Conservation (phyloP, 2,329 filamentous ascomycete genomes). For the Calonectria pteridis region DNA sequence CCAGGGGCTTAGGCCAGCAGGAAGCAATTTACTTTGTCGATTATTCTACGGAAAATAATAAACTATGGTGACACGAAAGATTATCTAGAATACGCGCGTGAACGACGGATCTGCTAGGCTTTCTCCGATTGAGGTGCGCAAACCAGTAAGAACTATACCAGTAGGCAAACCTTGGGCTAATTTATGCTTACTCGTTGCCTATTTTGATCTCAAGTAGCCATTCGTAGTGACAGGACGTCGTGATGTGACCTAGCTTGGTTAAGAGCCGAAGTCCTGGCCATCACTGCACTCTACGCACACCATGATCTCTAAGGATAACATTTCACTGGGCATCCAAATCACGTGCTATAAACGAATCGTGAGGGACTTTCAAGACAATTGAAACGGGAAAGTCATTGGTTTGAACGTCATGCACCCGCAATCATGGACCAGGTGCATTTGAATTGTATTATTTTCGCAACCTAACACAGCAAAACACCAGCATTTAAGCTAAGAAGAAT, state of each 20-base stretch:
- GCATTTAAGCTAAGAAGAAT: slow-evolving; percentile 11
- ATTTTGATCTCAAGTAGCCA: neutral
- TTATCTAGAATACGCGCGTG: neutral
- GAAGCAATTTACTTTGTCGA: neutral
- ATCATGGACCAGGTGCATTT: neutral
- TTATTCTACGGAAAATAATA: neutral
- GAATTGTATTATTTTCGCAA: neutral
- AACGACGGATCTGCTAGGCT: neutral
- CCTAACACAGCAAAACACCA: slow-evolving; percentile 6
- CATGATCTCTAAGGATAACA: neutral
- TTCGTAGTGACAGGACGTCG: neutral
- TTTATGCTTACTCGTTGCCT: neutral
- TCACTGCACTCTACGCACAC: too few species aligned
- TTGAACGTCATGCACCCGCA: neutral
- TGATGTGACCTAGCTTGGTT: neutral
- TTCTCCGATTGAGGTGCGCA: neutral
- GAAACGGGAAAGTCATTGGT: neutral
- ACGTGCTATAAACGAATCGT: neutral
- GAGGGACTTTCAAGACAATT: neutral
- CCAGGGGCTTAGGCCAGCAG: neutral
- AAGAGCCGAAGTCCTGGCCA: neutral
- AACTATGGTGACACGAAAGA: neutral
- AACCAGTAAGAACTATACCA: neutral
- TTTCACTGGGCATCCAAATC: neutral
- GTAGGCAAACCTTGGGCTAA: neutral